Evolutionary conservation across 2,329 filamentous ascomycete species (phyloP), one percentile per base, ranked within the genome.

Genomic region (Paracorniculantispora psalliotae): DNA sequence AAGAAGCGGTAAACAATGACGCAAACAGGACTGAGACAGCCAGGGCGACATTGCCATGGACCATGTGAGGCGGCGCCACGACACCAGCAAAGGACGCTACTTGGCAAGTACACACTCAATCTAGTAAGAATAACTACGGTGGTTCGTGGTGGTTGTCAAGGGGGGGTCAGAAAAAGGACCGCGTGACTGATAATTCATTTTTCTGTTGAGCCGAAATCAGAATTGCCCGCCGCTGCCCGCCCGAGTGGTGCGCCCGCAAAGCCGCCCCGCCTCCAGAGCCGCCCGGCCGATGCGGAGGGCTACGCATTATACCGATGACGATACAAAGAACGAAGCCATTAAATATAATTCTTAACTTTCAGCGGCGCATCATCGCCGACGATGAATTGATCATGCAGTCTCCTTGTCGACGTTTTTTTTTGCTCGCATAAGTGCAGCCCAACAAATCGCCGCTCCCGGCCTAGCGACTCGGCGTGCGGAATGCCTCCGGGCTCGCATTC

Each of bases 211-310:
- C 53, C 43, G 53, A 56, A 33, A 10, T 4, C 30, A 12, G n/a
- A 39, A 49, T 51, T 37, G 48, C 56, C 56, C 48, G 56, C 48
- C 37, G 37, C 56, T 59, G 56, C 56, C 56, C 56, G 54, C 33
- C n/a, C n/a, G n/a, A n/a, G 4, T 12, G 30, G 6, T 12, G 30
- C 37, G 30, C 43, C 41, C 23, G 53, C 12, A 59, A 50, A 52
- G 43, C 53, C 56, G 47, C 48, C 56, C 56, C 28, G 33, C 56
- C 43, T 25, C 13, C 28, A 33, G 7, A 48, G 48, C 56, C 56
- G 56, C 39, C 56, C 48, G 56, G 56, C 26, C 53, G 21, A 19
- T 55, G 19, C 15, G 1, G 26, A 17, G 13, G 15, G 13, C 13
- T 4, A 26, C 19, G 52, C 30, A 43, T 13, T 23, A 23, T 26